Evolutionary conservation across 495 filamentous ascomycete species (phyloP).

Genomic region (Lasiosphaeria hispida): DNA sequence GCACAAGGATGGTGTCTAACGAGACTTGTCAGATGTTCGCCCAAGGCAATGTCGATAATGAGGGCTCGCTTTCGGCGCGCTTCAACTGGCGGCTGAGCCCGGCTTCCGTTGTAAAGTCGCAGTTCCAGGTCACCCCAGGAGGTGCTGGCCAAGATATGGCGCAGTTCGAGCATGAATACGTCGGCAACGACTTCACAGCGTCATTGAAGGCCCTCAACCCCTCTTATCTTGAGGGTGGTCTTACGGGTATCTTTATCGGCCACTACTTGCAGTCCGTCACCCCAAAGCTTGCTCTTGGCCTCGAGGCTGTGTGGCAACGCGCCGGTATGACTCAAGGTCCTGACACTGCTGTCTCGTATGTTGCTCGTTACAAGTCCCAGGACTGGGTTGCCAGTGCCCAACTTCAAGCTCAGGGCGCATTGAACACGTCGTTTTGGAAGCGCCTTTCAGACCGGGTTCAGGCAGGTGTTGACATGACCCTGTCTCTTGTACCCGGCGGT

Average conservation of each 20-base stretch:
- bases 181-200: slow-evolving; percentile 85
- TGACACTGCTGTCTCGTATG: slow-evolving; percentile 82
- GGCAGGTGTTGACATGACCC: slow-evolving; percentile 90
- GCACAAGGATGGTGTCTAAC: slow-evolving; percentile 3
- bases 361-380: slow-evolving; percentile 78
- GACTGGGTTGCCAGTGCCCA: slow-evolving; percentile 92
- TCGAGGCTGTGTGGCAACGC: slow-evolving; percentile 94
- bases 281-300: slow-evolving; percentile 78
- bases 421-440: slow-evolving; percentile 94
- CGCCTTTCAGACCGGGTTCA: slow-evolving; percentile 92
- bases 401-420: slow-evolving; percentile 73
- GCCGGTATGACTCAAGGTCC: slow-evolving; percentile 72
- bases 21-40: slow-evolving; percentile 71
- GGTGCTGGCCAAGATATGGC: slow-evolving; percentile 66
- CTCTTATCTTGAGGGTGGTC: slow-evolving; percentile 82
- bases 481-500: slow-evolving; percentile 70
- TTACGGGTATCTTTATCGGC: slow-evolving; percentile 92
- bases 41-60: slow-evolving; percentile 92
- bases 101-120: slow-evolving; percentile 69
- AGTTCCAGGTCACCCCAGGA: slow-evolving; percentile 72
- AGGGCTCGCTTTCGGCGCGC: slow-evolving; percentile 74
- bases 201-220: slow-evolving; percentile 91
- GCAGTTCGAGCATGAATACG: slow-evolving; percentile 91
- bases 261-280: slow-evolving; percentile 94
- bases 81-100: slow-evolving; percentile 86